A percentile compares a stretch with the other conserved stretches of the same genome.
Conservation (phyloP, 495 filamentous ascomycete species). For the Lasiosphaeria ovina region DNA sequence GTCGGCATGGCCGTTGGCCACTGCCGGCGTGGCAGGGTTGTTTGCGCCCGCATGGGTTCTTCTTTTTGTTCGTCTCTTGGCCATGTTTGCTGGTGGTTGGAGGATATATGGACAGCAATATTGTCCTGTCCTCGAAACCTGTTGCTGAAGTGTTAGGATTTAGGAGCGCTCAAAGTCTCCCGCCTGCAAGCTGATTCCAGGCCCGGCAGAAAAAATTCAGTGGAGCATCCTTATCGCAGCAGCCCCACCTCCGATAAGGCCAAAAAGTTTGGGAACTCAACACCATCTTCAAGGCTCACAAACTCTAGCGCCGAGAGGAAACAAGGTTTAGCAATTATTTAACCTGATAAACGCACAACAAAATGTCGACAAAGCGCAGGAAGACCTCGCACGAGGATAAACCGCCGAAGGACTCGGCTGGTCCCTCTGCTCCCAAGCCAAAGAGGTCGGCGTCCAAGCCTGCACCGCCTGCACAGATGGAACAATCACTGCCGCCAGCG, state of each 20-base stretch:
- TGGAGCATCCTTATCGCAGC: constrained; percentile 29
- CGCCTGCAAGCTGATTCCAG: neutral
- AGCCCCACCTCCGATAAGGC: constrained; percentile 30
- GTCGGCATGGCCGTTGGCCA: constrained; percentile 37
- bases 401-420: constrained; percentile 3
- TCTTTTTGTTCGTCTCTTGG: constrained; percentile 80
- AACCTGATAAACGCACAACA: constrained; percentile 5
- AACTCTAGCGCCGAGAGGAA: too few species aligned
- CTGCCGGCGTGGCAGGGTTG: constrained; percentile 49
- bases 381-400: constrained; percentile 20
- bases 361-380: constrained; percentile 31
- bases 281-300: constrained; percentile 7
- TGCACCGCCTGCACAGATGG: too few species aligned
- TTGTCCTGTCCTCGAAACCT: constrained; percentile 3
- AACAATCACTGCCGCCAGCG: neutral
- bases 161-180: neutral
- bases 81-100: constrained; percentile 56
- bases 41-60: constrained; percentile 75
- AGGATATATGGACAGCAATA: neutral
- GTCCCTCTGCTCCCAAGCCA: constrained; percentile 6
- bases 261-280: neutral
- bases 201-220: constrained; percentile 27
- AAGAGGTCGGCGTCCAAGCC: constrained; percentile 6
- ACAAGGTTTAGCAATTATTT: neutral
- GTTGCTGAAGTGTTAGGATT: constrained; percentile 9